These are phyloP conservation scores for Pichia deserticola DNA, from an alignment of 805 yeast genomes.

Conservation along the genomic window DNA sequence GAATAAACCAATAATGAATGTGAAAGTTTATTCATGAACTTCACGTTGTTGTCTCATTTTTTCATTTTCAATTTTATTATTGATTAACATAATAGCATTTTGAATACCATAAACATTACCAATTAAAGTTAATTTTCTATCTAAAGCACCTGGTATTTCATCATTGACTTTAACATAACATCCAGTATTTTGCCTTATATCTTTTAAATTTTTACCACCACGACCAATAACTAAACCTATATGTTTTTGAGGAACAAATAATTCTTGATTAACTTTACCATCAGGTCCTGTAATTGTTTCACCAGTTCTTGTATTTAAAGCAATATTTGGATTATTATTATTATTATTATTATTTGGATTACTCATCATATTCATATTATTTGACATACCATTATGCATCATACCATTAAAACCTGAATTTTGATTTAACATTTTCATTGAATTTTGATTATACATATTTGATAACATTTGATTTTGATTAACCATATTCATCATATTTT, in stretches of 20 bases:
- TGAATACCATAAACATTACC: slow-evolving; percentile 66
- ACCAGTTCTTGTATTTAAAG: slow-evolving; percentile 12
- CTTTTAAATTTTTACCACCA: slow-evolving; percentile 76
- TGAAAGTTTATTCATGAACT: not conserved
- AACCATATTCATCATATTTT: slow-evolving; percentile 21
- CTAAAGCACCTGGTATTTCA: slow-evolving; percentile 45
- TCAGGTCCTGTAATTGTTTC: slow-evolving; percentile 19
- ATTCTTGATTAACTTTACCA: slow-evolving; percentile 58
- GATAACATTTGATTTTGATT: slow-evolving; percentile 20
- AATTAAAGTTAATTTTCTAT: slow-evolving; percentile 58
- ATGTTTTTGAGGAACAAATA: slow-evolving; percentile 66
- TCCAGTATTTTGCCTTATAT: slow-evolving; percentile 68
- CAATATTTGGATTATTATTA: not conserved
- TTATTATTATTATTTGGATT: not conserved
- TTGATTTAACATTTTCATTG: not conserved
- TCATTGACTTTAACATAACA: slow-evolving; percentile 66
- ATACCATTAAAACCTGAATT: slow-evolving; percentile 1
- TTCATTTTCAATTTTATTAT: slow-evolving; percentile 64
- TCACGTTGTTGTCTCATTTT: slow-evolving; percentile 31
- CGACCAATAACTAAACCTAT: slow-evolving; percentile 85
- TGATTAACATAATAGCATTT: slow-evolving; percentile 63
- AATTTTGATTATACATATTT: slow-evolving; percentile 1
- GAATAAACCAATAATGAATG: no score
- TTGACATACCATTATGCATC: not conserved
- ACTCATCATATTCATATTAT: not conserved